A percentile compares a stretch with the other conserved stretches of the same genome.
Conservation (phyloP, 768 basidiomycete genomes). For the Leccinum olivaceopallidum region DNA sequence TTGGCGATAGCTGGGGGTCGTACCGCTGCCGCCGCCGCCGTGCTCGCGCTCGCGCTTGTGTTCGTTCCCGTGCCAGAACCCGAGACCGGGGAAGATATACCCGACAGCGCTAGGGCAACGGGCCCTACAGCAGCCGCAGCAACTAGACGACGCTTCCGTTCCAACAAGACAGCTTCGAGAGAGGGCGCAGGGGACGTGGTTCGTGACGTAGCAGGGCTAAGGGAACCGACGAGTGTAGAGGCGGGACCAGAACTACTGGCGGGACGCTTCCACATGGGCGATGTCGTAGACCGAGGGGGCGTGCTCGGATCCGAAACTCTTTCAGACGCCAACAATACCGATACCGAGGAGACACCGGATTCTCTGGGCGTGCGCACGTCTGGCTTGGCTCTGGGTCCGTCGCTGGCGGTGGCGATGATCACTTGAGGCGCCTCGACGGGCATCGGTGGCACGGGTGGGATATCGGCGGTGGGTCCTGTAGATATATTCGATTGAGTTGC, state of each 20-base stretch:
- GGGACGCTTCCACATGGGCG: slow-evolving; percentile 16
- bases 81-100: not conserved
- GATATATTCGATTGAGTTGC: not conserved
- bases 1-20: slow-evolving; percentile 35
- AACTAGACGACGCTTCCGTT: slow-evolving; percentile 58
- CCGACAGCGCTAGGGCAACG: not conserved
- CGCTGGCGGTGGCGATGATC: not conserved
- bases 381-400: slow-evolving; percentile 6
- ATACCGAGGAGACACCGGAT: not conserved
- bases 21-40: not conserved
- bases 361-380: slow-evolving; percentile 1
- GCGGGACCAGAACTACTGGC: slow-evolving; percentile 15
- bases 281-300: not conserved
- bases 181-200: slow-evolving; percentile 53
- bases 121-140: slow-evolving; percentile 19
- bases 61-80: not conserved
- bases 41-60: not conserved
- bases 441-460: not conserved
- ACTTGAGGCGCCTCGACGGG: not conserved
- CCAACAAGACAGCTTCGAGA: slow-evolving; percentile 65
- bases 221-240: slow-evolving; percentile 15
- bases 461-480: not conserved
- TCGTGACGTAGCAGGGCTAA: slow-evolving; percentile 27
- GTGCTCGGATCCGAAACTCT: not conserved
- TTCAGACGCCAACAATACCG: not conserved